Base-by-base conservation (phyloP, 495 filamentous ascomycete species). In the Tricharina praecox region DNA sequence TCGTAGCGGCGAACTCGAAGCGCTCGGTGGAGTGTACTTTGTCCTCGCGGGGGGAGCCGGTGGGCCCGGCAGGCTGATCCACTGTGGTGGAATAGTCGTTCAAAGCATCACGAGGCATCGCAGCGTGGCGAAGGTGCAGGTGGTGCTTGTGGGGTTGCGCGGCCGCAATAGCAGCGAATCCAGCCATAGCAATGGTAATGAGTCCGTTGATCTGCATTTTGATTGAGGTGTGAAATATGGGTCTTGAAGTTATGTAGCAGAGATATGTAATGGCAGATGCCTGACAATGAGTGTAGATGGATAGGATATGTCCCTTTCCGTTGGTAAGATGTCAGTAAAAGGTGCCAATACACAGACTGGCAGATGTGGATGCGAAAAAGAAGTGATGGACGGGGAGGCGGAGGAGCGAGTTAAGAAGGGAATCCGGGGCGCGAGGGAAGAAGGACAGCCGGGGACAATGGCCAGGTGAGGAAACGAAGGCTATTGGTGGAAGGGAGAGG, bases 101-200 rank as follows among this genome's bases (percentile, higher is more conserved):
- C 20, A 47, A 37, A 16, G 47, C 19, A 20, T 49, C 42, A 23
- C 35, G 20, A 21, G 3, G 26, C 9, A n/a, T 40, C 23, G 33
- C 32, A 19, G 53, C 30, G 19, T 32, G 24, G 9, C 50, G 54
- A 33, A 24, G 50, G 53, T 47, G 50, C 23, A 41, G 47, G 23
- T 54, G 55, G 15, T 47, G 38, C 16, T 48, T 36, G 16, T 59
- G 55, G 23, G 55, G 55, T 24, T 59, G 55, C 10, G 55, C 50
- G 1, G 47, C 37, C 28, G 51, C 39, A 20, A 48, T 15, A 40
- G 50, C 33, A 10, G 39, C 11, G 23, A 54, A 53, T 24, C 44
- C 54, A 16, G 54, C 48, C 4, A 58, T 42, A 20, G 55, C 55
- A 23, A 59, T 49, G n/a, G 42, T 34, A 23, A 54, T 45, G 23